Percentiles rank a stretch among this genome's conserved stretches.
Evolutionary conservation across 2,329 filamentous ascomycete genomes (phyloP).

Genomic region (Penicillium sp.): DNA sequence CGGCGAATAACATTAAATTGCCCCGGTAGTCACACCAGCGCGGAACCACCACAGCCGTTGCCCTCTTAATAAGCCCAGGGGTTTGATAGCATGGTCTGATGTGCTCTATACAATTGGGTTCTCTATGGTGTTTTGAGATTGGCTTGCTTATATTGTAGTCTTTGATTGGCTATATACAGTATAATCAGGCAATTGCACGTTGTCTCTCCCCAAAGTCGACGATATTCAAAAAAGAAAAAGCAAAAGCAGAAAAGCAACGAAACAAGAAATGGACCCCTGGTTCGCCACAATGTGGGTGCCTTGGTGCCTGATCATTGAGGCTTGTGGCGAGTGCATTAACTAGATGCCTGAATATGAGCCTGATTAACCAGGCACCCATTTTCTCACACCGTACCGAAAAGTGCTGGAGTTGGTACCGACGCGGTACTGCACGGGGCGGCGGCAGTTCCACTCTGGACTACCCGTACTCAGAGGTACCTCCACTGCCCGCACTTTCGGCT

Average conservation of each 20-base stretch:
- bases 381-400: not conserved
- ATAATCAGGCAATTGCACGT: too few species aligned
- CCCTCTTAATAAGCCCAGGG: conserved; percentile 19
- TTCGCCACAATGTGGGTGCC: not conserved
- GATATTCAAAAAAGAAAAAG: too few species aligned
- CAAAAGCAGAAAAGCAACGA: not conserved
- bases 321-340: too few species aligned
- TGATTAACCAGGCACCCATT: not conserved
- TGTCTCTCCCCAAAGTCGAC: too few species aligned
- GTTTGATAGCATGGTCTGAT: conserved; percentile 2
- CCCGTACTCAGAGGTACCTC: conserved; percentile 15
- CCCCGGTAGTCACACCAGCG: conserved; percentile 34
- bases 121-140: not conserved
- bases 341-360: not conserved
- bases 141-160: not conserved
- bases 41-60: conserved; percentile 33
- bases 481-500: conserved; percentile 1
- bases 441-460: conserved; percentile 5
- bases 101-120: not conserved
- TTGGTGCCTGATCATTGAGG: not conserved
- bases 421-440: conserved; percentile 2
- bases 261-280: not conserved
- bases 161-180: too few species aligned
- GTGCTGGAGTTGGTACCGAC: not conserved
- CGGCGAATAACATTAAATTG: conserved; percentile 20